Percentiles rank a stretch among this genome's conserved stretches.
Conservation (phyloP, 345 rosid genomes). For the Durio zibethinus region DNA sequence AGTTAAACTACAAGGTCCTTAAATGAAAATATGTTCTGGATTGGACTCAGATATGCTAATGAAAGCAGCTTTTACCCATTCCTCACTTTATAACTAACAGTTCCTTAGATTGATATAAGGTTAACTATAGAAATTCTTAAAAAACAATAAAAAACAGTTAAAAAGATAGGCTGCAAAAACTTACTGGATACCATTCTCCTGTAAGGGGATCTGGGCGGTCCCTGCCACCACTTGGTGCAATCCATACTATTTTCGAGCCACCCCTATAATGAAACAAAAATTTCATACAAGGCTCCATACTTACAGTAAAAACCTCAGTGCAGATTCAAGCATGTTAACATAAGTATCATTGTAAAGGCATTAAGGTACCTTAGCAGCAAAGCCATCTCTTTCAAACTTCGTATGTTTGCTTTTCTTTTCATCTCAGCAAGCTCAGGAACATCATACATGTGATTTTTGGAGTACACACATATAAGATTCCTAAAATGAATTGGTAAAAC, state of each 20-base stretch:
- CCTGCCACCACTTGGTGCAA: slow-evolving; percentile 98
- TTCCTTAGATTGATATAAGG: background rate
- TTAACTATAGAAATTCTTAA: background rate
- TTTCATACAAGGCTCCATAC: slow-evolving; percentile 12
- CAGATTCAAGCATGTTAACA: slow-evolving; percentile 5
- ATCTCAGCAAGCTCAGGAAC: slow-evolving; percentile 80
- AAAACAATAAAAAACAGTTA: background rate
- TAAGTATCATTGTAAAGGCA: background rate
- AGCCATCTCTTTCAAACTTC: slow-evolving; percentile 97
- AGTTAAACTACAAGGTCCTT: background rate
- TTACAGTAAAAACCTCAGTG: background rate
- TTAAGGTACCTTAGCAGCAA: slow-evolving; percentile 62
- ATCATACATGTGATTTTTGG: slow-evolving; percentile 92
- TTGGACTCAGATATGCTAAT: background rate
- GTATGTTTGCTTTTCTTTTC: slow-evolving; percentile 85
- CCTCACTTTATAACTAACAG: background rate
- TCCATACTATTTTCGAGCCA: slow-evolving; percentile 86
- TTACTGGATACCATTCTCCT: slow-evolving; percentile 82
- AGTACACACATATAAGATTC: slow-evolving; percentile 94
- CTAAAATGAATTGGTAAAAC: slow-evolving; percentile 35
- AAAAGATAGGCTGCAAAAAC: slow-evolving; percentile 23
- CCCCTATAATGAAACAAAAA: slow-evolving; percentile 42
- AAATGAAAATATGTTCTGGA: background rate
- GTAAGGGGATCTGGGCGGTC: slow-evolving; percentile 89
- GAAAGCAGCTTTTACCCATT: background rate